Conservation (phyloP, 139 green algal species). For the Dunaliella primolecta region DNA sequence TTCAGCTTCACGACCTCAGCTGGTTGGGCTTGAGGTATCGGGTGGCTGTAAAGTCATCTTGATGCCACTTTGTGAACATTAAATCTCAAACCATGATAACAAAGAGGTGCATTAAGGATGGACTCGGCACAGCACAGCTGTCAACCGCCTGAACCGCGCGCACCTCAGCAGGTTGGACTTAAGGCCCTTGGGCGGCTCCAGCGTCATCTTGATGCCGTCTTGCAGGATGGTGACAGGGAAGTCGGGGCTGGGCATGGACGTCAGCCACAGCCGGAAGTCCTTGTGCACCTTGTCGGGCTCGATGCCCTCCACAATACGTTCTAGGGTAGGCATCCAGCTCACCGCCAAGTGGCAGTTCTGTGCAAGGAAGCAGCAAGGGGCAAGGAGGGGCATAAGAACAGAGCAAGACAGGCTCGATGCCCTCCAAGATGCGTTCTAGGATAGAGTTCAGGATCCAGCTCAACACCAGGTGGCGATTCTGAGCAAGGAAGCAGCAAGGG, state of each 20-base stretch:
- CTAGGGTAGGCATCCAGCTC: constrained; percentile 74
- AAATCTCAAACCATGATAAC: too few relatives aligned
- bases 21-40: too few relatives aligned
- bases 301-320: constrained; percentile 71
- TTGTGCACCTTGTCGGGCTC: constrained; percentile 62
- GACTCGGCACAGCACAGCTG: too few relatives aligned
- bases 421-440: constrained; percentile 74
- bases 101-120: too few relatives aligned
- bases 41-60: too few relatives aligned
- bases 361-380: too few relatives aligned
- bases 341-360: constrained; percentile 78
- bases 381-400: too few relatives aligned
- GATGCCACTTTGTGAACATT: too few relatives aligned
- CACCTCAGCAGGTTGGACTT: constrained; percentile 56
- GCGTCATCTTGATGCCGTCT: constrained; percentile 82
- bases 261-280: constrained; percentile 81
- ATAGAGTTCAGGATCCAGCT: constrained; percentile 77
- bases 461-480: constrained; percentile 75
- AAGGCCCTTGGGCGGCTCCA: constrained; percentile 79
- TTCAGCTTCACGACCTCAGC: too few relatives aligned
- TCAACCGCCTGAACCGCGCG: too few relatives aligned
- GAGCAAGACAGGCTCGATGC: constrained; percentile 53
- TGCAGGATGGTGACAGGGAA: constrained; percentile 80
- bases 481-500: too few relatives aligned
- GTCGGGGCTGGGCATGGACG: constrained; percentile 63